Percentiles rank a stretch among this genome's conserved stretches.
phyloP scores from a whole-genome alignment of 1,284 basidiomycete genomes.

The Cryptococcus wingfieldii region DNA sequence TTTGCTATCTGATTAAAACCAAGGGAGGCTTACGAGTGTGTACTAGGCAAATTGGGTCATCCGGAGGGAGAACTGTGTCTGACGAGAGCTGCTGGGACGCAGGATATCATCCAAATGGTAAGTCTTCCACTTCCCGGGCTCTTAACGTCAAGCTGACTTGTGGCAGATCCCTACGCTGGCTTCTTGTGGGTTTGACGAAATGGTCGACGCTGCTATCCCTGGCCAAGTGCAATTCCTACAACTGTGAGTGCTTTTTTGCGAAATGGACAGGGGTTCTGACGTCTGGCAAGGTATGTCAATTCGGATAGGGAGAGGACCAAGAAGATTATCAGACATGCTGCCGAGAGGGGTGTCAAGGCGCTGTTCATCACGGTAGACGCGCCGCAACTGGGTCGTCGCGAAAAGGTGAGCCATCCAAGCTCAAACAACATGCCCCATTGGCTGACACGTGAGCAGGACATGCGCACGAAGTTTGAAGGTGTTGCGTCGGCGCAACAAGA shows the following conservation, averaged over 20 bases:
- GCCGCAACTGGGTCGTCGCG: constrained; percentile 82
- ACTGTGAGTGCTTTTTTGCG: constrained; percentile 52
- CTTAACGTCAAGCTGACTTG: background rate
- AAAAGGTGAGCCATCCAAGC: constrained; percentile 57
- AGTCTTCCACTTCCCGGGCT: constrained; percentile 11
- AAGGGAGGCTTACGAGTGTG: constrained; percentile 24
- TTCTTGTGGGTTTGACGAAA: constrained; percentile 83
- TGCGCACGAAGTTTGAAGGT: constrained; percentile 92
- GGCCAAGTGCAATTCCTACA: constrained; percentile 77
- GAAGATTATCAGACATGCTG: constrained; percentile 77
- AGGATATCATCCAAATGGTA: constrained; percentile 84
- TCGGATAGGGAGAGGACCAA: constrained; percentile 74
- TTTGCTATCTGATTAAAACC: background rate
- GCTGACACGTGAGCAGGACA: constrained; percentile 58
- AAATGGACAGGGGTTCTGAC: constrained; percentile 1
- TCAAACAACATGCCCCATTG: background rate
- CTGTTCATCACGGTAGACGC: constrained; percentile 91
- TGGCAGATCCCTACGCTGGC: constrained; percentile 77
- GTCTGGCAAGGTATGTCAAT: constrained; percentile 66
- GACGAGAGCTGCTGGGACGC: constrained; percentile 75
- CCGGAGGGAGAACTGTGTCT: constrained; percentile 85
- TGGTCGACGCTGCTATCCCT: constrained; percentile 70
- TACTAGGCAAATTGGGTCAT: constrained; percentile 90
- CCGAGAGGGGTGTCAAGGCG: constrained; percentile 72
- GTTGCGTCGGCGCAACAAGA: constrained; percentile 65